These are phyloP conservation scores for Fomitopsis pulvina DNA, from an alignment of 768 basidiomycete species.

Conservation along the genomic window DNA sequence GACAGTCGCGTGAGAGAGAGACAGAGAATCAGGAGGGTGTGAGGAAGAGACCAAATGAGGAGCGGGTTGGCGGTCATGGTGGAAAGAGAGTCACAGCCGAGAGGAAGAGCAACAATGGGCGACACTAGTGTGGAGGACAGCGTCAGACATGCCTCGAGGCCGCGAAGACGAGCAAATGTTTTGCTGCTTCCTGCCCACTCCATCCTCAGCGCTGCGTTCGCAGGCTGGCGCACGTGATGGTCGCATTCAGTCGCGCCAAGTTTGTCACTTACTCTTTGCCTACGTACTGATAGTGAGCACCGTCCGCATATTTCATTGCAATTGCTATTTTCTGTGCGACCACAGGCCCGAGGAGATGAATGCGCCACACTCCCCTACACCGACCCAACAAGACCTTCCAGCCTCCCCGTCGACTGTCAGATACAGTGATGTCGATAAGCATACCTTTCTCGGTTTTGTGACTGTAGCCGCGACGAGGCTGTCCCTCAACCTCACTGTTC, in stretches of 20 bases:
- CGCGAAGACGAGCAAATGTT: background rate
- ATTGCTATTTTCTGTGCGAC: too few relatives aligned
- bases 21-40: conserved; percentile 11
- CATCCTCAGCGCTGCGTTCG: background rate
- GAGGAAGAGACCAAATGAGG: conserved; percentile 11
- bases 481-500: too few relatives aligned
- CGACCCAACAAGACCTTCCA: too few relatives aligned
- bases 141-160: conserved; percentile 1
- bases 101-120: background rate
- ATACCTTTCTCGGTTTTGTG: too few relatives aligned
- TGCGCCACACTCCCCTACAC: too few relatives aligned
- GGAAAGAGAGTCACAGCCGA: background rate
- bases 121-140: background rate
- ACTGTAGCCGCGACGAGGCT: too few relatives aligned
- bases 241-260: background rate
- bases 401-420: too few relatives aligned
- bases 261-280: too few relatives aligned
- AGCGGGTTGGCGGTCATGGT: conserved; percentile 6
- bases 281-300: too few relatives aligned
- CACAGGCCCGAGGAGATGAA: too few relatives aligned
- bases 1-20: conserved; percentile 12
- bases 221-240: background rate
- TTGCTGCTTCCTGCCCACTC: background rate
- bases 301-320: too few relatives aligned
- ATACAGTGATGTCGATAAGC: too few relatives aligned